Evolutionary conservation across 805 yeast species (phyloP), one percentile per base, ranked within the genome.

Genomic region (Candida stauntonica): DNA sequence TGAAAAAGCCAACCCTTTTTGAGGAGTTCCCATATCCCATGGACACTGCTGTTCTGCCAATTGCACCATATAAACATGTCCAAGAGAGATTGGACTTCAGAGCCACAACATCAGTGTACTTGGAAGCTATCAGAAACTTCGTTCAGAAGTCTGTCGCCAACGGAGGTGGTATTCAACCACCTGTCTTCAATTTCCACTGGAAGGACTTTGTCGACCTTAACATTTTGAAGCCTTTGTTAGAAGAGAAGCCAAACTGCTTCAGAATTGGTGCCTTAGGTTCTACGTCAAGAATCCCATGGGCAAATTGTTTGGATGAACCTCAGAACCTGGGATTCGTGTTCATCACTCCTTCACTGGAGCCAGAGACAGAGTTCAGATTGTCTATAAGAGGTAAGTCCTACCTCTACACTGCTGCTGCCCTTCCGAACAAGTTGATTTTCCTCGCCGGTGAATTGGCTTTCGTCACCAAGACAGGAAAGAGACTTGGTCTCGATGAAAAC

Each of bases 171-270:
- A 29, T 33, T 39, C 56, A 45, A 45, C 54, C 57, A 2, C 67
- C 70, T 0, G 61, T 55, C 14, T 57, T 64, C 31, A 62, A 55
- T 15, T 75, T 75, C 56, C 74, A 73, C 46, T 75, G 80, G 81
- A 64, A 63, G 40, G 81, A 75, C 51, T 75, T 79, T 72, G 64
- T 66, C 4, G 78, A 74, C 41, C 59, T 73, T 58, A 62, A 67
- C 7, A 58, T 61, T 17, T 55, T 72, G 44, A 58, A 64, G 33
- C 68, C 67, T 0, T 41, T 66, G 21, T 38, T 64, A 5, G 55
- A 52, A 26, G 69, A 66, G 43, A 65, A 60, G 36, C 72, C 73
- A 29, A 61, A 54, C 36, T 72, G 77, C 52, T 58, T 60, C 32
- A 54, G 70, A 35, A 64, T 72, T 16, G 74, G 74, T 43, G 68